phyloP scores from a whole-genome alignment of 2,329 filamentous ascomycete genomes.

The Pestalotiopsis sp. region DNA sequence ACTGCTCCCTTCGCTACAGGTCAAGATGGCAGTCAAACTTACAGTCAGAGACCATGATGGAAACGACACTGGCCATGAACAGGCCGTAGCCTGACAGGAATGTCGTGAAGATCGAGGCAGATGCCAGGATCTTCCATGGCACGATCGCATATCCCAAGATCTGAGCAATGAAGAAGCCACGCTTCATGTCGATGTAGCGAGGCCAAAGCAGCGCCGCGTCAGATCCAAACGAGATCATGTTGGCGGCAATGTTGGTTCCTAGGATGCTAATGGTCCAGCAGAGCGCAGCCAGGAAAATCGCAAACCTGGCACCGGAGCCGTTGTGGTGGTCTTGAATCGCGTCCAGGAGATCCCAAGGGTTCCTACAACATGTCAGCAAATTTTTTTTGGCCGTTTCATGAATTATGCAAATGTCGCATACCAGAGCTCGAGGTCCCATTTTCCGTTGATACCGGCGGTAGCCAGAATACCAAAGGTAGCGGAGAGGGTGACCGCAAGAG shows the following conservation, averaged over 20 bases:
- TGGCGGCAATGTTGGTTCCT: constrained; percentile 41
- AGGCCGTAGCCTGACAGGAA: constrained; percentile 32
- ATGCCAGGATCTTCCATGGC: constrained; percentile 43
- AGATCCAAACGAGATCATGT: constrained; percentile 39
- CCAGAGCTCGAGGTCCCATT: constrained; percentile 9
- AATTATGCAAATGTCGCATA: neutral
- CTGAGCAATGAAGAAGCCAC: constrained; percentile 40
- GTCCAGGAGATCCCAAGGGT: constrained; percentile 29
- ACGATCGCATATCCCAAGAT: constrained; percentile 35
- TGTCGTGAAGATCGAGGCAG: constrained; percentile 38
- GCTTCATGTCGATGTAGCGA: constrained; percentile 40
- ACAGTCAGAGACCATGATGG: constrained; percentile 8
- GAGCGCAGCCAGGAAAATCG: constrained; percentile 31
- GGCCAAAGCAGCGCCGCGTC: constrained; percentile 42
- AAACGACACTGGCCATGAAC: constrained; percentile 4
- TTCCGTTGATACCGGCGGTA: constrained; percentile 8
- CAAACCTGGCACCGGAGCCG: constrained; percentile 35
- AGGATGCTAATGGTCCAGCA: constrained; percentile 36
- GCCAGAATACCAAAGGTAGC: constrained; percentile 9
- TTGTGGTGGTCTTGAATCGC: constrained; percentile 39
- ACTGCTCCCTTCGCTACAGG: neutral
- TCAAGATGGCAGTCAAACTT: neutral
- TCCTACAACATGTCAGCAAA: constrained; percentile 1
- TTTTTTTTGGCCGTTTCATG: neutral
- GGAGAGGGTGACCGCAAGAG: constrained; percentile 8